These are phyloP conservation scores for Trametes cubensis DNA, from an alignment of 768 basidiomycete genomes.

Conservation along the genomic window DNA sequence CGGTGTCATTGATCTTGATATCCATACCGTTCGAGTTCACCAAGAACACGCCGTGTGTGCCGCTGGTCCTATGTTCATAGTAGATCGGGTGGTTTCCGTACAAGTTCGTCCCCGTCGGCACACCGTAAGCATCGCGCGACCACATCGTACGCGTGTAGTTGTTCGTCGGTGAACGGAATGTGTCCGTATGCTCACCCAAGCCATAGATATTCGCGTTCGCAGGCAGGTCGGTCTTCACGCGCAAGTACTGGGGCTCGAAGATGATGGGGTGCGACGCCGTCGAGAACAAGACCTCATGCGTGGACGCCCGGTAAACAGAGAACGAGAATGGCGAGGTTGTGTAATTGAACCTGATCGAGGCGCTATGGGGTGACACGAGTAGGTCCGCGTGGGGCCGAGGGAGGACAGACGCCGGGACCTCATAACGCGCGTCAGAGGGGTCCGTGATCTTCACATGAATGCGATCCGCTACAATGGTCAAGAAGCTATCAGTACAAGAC, in stretches of 20 bases:
- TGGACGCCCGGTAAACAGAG: conserved; percentile 51
- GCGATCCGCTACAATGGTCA: conserved; percentile 43
- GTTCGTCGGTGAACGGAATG: conserved; percentile 55
- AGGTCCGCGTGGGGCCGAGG: conserved; percentile 49
- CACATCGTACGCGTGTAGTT: conserved; percentile 56
- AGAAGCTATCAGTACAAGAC: neutral
- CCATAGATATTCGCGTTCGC: conserved; percentile 72
- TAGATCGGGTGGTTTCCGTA: conserved; percentile 77
- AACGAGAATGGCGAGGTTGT: conserved; percentile 64
- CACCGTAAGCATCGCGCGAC: conserved; percentile 66
- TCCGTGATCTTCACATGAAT: conserved; percentile 70
- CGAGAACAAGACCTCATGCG: conserved; percentile 60
- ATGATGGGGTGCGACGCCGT: conserved; percentile 64
- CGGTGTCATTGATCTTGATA: conserved; percentile 58
- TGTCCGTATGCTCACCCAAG: conserved; percentile 71
- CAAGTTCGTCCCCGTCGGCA: conserved; percentile 61
- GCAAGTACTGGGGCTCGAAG: conserved; percentile 77
- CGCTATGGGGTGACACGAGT: conserved; percentile 31
- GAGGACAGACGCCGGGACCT: conserved; percentile 64
- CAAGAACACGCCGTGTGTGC: conserved; percentile 71
- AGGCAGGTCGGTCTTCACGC: conserved; percentile 66
- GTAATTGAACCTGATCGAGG: conserved; percentile 62
- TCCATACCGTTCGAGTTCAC: conserved; percentile 80
- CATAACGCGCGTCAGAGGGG: conserved; percentile 51
- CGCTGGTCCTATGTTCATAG: conserved; percentile 66